These are phyloP conservation scores for Nicotiana attenuata DNA, from an alignment of 257 asterid genomes.

Conservation along the genomic window DNA sequence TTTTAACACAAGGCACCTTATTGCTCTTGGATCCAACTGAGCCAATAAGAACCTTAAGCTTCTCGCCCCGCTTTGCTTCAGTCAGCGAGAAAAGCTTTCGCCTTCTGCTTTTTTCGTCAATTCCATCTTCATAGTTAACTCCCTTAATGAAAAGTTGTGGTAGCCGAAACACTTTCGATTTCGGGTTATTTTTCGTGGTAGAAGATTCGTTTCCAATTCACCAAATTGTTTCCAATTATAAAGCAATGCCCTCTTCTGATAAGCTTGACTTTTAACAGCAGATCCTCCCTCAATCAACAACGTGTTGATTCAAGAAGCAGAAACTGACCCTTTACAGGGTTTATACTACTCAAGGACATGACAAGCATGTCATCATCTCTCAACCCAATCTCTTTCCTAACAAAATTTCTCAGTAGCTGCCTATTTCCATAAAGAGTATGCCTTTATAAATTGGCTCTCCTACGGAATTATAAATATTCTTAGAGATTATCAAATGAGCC, in stretches of 20 bases:
- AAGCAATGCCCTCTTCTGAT: constrained; percentile 48
- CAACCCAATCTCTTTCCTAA: constrained; percentile 85
- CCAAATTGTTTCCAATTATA: constrained; percentile 23
- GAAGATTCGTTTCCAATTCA: constrained; percentile 18
- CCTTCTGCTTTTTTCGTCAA: constrained; percentile 20
- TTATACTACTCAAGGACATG: constrained; percentile 79
- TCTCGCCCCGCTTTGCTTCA: constrained; percentile 24
- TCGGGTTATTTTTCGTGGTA: constrained; percentile 7
- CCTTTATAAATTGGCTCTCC: too few species aligned
- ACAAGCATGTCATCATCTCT: constrained; percentile 72
- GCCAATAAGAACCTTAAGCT: background rate
- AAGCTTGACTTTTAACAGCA: constrained; percentile 36
- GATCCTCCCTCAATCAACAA: constrained; percentile 41
- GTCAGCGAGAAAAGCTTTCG: constrained; percentile 32
- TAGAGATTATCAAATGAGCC: too few species aligned
- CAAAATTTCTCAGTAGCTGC: constrained; percentile 47
- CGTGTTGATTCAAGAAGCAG: constrained; percentile 75
- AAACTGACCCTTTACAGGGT: constrained; percentile 91
- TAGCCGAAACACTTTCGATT: constrained; percentile 8
- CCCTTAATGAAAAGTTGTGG: constrained; percentile 9
- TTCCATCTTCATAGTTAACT: constrained; percentile 12
- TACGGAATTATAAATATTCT: too few species aligned
- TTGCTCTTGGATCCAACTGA: too few species aligned
- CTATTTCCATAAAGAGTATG: constrained; percentile 34
- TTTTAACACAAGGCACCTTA: constrained; percentile 19